Base-by-base conservation (phyloP, 164 flowering plant genomes). In the Akebia trifoliata region DNA sequence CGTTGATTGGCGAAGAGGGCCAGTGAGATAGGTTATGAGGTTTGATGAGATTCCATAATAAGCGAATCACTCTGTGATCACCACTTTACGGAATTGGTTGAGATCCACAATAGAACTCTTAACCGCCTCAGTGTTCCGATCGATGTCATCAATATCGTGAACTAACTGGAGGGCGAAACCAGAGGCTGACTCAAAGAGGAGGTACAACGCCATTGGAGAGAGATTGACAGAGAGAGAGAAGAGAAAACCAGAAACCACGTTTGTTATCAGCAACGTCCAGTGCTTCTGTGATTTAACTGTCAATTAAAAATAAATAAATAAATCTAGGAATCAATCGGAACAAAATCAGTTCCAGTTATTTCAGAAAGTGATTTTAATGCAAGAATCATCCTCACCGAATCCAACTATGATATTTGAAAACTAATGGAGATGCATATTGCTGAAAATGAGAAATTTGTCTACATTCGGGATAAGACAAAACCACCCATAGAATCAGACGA, bases 71-170 rank as follows among this genome's bases (percentile, higher is more conserved):
- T n/a, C n/a, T n/a, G n/a, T 69, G 74, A 61, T 68, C 4, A 93
- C 99, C 4, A 90, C 97, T 65, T 85, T 83, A 0, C 97, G 96
- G 64, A 94, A 90, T 3, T 96, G 81, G 50, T 74, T 84, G 46
- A 90, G 77, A 61, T 90, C 96, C 2, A 69, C 8, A 9, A 94
- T 76, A 10, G 97, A 86, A 69, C 59, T 81, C 12, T 87, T 74
- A 15, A 90, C 93, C 0, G 95, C 95, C 46, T 90, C 91, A 0
- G 86, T 82, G n/a, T n/a, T n/a, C n/a, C n/a, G n/a, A n/a, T n/a
- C n/a, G n/a, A n/a, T n/a, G n/a, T n/a, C n/a, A n/a, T n/a, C n/a
- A n/a, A n/a, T n/a, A n/a, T n/a, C n/a, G n/a, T n/a, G n/a, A n/a
- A n/a, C n/a, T n/a, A n/a, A n/a, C n/a, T n/a, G 79, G 36, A 92